Evolutionary conservation across 352 stramenopile species (phyloP), one percentile per base, ranked within the genome.

Genomic region (Pseudoperonospora humuli): DNA sequence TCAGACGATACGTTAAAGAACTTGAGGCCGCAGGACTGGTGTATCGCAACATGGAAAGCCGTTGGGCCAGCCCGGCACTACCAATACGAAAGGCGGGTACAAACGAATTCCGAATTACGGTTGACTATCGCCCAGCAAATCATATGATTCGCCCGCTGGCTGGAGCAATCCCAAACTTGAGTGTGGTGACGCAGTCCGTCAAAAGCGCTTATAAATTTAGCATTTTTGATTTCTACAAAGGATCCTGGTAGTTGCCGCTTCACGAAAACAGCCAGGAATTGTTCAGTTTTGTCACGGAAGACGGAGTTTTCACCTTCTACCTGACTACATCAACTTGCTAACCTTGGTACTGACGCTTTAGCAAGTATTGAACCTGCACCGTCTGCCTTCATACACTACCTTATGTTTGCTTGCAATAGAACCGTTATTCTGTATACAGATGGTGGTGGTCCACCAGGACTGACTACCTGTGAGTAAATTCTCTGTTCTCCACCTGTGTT

Each of bases 141-240:
- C 3, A 8, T 4, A 1, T 39, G 6, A 48, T 31, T 1, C 15
- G 45, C 0, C 37, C 45, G 3, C 14, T 54, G 1, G 45, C 9
- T 14, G 38, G 21, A 14, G 38, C 31, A 10, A 7, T 38, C 1
- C 46, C 46, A 1, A 43, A 54, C 2, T 18, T 54, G 3, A 21
- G 21, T 3, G 23, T 48, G 7, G 29, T 39, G 3, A 2, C 21
- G 21, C 9, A 47, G 18, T 13, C 27, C 3, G 46, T 43, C 2
- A n/a, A 24, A 3, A 23, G 15, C 1, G 13, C 37, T 0, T 48
- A 38, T 35, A 38, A 38, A 0, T 50, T 56, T n/a, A 27, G 39
- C 3, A 15, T 21, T 4, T 56, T 56, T n/a, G 48, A 56, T 15
- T 33, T 50, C 5, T 20, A 45, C 11, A 50, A 55, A 4, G 39